Base-by-base conservation (phyloP, 208 protist genomes). In the Balamuthia mandrillaris region DNA sequence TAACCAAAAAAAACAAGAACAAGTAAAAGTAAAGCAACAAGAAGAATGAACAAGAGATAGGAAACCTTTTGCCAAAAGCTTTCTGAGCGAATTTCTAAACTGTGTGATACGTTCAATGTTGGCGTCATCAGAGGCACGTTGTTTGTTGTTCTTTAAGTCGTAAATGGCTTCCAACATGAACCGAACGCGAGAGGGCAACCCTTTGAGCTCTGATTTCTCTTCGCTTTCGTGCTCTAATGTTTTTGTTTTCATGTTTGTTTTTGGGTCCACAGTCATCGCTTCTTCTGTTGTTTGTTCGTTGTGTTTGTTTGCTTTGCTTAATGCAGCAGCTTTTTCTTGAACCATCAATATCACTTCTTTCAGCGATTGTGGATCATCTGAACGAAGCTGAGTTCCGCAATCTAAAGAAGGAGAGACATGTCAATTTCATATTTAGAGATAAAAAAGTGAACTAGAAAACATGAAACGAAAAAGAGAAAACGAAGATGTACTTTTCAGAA, bases 151-250 rank as follows among this genome's bases (percentile, higher is more conserved):
- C 68, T 78, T 78, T 41, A 78, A 47, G 24, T 78, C 68, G 68
- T 78, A 78, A 47, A 78, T 78, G 45, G 68, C 42, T 31, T 78
- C 68, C 29, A 78, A 47, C 68, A 78, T 78, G 68, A 78, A 78
- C 31, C 68, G 68, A 12, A 78, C 45, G 41, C 68, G 68, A n/a
- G 63, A 41, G 24, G 63, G 63, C 24, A 72, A 41, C 18, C 63
- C 63, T 29, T 72, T 41, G 63, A 72, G 63, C 63, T 72, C 63
- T 72, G 42, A 29, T 72, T 72, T 41, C 33, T 7, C 16, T 31
- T 21, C 10, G 63, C n/a, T n/a, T n/a, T n/a, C n/a, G n/a, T n/a
- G n/a, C n/a, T n/a, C n/a, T n/a, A n/a, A n/a, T n/a, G n/a, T n/a
- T n/a, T n/a, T n/a, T 54, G 14, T 54, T 54, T 18, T 14, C 49